A percentile compares a stretch with the other conserved stretches of the same genome.
These are phyloP conservation scores for Benincasa hispida DNA, from an alignment of 306 rosid genomes.

Conservation along the genomic window DNA sequence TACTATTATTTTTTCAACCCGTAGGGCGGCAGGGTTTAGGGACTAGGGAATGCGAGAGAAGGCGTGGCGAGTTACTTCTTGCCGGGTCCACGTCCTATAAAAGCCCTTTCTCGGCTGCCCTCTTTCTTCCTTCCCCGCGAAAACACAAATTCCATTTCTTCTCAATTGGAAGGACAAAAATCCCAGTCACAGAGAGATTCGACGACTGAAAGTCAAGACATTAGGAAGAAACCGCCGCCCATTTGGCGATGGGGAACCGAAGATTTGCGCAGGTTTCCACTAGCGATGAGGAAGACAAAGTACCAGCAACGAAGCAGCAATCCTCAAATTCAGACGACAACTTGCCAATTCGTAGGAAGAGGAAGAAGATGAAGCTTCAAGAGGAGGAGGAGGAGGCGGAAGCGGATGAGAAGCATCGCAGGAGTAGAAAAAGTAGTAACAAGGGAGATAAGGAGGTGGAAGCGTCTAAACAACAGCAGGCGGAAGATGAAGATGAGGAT, in stretches of 20 bases:
- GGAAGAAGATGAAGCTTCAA: constrained; percentile 35
- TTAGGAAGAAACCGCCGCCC: no score
- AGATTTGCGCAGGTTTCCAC: constrained; percentile 59
- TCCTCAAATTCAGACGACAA: constrained; percentile 13
- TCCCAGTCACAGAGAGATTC: neutral
- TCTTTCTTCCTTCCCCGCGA: neutral
- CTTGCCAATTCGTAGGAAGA: constrained; percentile 19
- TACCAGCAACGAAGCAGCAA: constrained; percentile 12
- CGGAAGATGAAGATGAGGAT: constrained; percentile 22
- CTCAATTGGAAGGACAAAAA: neutral
- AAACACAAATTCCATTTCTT: neutral
- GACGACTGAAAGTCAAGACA: neutral
- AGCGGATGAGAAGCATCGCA: constrained; percentile 4
- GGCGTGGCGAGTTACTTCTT: neutral
- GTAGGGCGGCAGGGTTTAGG: neutral
- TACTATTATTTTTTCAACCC: neutral
- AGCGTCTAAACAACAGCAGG: constrained; percentile 1
- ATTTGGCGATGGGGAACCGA: constrained; percentile 47
- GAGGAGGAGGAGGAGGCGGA: constrained; percentile 15
- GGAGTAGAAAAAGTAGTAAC: neutral
- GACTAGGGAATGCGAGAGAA: neutral
- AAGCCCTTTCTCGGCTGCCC: neutral
- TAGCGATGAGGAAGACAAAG: constrained; percentile 70
- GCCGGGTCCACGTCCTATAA: neutral
- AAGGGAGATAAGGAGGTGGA: constrained; percentile 6